Percentiles rank a stretch among this genome's conserved stretches.
phyloP scores from a whole-genome alignment of 1,139 yeast genomes.

The Eremothecium gossypii region DNA sequence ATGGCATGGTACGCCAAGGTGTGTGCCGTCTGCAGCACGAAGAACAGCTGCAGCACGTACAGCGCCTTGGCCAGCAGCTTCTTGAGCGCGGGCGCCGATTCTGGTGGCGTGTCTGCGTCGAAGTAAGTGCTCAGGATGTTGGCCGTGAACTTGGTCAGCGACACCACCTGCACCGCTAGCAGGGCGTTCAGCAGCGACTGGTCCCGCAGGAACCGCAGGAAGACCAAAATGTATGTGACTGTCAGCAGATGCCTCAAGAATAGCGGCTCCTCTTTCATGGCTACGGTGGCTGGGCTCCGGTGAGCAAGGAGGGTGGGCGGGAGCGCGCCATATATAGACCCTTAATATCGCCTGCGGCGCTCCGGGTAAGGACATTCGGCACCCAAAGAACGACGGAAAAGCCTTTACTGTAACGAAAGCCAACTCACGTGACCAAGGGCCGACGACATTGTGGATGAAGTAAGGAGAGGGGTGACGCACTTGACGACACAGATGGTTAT shows the following conservation, averaged over 20 bases:
- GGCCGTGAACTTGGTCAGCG: constrained; percentile 6
- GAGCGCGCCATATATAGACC: too few relatives aligned
- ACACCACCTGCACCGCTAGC: constrained; percentile 7
- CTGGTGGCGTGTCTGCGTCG: constrained; percentile 4
- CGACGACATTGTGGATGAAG: too few relatives aligned
- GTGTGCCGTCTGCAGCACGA: constrained; percentile 11
- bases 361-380: too few relatives aligned
- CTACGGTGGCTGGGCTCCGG: neutral
- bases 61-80: constrained; percentile 10
- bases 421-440: too few relatives aligned
- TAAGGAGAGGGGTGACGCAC: too few relatives aligned
- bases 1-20: constrained; percentile 11
- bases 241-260: neutral
- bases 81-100: constrained; percentile 5
- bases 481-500: too few relatives aligned
- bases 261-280: neutral
- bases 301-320: too few relatives aligned
- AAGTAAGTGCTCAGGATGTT: constrained; percentile 8
- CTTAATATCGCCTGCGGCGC: too few relatives aligned
- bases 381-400: too few relatives aligned
- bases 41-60: constrained; percentile 11
- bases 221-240: constrained; percentile 7
- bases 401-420: too few relatives aligned
- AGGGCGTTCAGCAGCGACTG: constrained; percentile 9
- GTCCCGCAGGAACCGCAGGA: constrained; percentile 10